Conservation (phyloP, 305 asterid genomes). For the Solanum hybrid region DNA sequence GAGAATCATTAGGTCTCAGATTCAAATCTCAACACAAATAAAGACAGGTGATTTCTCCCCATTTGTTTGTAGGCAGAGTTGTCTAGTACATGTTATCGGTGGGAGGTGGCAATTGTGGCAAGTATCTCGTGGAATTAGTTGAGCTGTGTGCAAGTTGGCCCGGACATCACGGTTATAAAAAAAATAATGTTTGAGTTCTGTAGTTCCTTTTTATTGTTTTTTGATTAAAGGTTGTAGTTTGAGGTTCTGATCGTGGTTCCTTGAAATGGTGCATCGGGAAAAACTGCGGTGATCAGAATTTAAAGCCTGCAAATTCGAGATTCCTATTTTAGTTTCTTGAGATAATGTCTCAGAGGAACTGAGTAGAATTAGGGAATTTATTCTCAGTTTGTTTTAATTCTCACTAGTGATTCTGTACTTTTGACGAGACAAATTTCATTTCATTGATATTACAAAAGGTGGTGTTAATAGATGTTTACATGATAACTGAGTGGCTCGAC, state of each 20-base stretch:
- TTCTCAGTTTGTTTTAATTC: background rate
- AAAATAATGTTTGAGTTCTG: background rate
- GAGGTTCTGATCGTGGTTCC: background rate
- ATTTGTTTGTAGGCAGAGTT: background rate
- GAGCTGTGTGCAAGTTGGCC: background rate
- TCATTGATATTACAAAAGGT: background rate
- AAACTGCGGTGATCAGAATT: background rate
- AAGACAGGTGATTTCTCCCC: background rate
- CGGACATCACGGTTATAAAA: background rate
- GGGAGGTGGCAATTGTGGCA: background rate
- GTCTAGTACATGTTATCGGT: background rate
- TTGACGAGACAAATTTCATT: background rate
- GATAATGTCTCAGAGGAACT: background rate
- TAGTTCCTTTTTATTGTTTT: background rate
- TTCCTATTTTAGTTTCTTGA: background rate
- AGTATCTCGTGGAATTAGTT: background rate
- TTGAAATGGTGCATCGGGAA: background rate
- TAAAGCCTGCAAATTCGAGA: background rate
- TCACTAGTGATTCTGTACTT: background rate
- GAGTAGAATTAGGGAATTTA: background rate
- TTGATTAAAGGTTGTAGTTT: background rate
- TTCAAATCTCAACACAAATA: background rate
- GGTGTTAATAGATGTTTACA: background rate
- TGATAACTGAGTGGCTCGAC: background rate
- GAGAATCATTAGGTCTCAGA: background rate